These are phyloP conservation scores for Yarrowia porcina DNA, from an alignment of 805 yeast species.

Conservation along the genomic window DNA sequence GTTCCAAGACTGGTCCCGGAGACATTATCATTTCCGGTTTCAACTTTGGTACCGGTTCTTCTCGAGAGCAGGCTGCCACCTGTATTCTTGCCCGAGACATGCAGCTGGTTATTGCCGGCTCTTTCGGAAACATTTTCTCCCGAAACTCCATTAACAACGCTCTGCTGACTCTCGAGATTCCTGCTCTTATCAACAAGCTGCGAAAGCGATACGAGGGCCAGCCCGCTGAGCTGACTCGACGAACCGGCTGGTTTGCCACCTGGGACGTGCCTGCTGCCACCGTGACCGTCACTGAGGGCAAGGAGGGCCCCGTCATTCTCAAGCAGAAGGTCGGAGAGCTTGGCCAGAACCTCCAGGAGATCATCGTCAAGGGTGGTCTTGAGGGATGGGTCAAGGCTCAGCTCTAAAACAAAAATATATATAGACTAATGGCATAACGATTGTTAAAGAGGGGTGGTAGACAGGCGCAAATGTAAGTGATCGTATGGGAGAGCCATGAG, in stretches of 20 bases:
- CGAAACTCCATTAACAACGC: conserved; percentile 97
- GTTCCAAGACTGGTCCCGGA: conserved; percentile 72
- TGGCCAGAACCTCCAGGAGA: conserved; percentile 93
- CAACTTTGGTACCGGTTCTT: conserved; percentile 97
- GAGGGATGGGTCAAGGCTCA: conserved; percentile 92
- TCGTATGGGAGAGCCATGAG: no score
- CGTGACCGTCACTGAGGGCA: conserved; percentile 71
- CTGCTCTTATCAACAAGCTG: conserved; percentile 72
- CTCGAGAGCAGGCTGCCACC: conserved; percentile 99
- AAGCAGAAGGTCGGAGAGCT: conserved; percentile 91
- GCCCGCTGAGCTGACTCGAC: conserved; percentile 75
- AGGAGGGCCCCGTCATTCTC: conserved; percentile 52
- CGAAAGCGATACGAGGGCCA: conserved; percentile 58
- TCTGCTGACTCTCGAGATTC: conserved; percentile 86
- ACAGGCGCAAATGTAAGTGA: not conserved
- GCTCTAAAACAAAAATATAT: conserved; percentile 17
- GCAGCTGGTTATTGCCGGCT: conserved; percentile 90
- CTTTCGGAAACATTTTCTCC: conserved; percentile 94
- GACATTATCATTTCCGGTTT: conserved; percentile 90
- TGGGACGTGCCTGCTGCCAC: conserved; percentile 90
- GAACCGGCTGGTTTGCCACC: conserved; percentile 89
- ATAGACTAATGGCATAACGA: conserved; percentile 20
- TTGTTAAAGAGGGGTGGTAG: no score
- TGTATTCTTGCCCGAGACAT: conserved; percentile 92
- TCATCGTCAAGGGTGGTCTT: conserved; percentile 93